Percentiles rank a stretch among this genome's conserved stretches.
Conservation (phyloP, 208 protist genomes). For the Leishmania gerbilli region DNA sequence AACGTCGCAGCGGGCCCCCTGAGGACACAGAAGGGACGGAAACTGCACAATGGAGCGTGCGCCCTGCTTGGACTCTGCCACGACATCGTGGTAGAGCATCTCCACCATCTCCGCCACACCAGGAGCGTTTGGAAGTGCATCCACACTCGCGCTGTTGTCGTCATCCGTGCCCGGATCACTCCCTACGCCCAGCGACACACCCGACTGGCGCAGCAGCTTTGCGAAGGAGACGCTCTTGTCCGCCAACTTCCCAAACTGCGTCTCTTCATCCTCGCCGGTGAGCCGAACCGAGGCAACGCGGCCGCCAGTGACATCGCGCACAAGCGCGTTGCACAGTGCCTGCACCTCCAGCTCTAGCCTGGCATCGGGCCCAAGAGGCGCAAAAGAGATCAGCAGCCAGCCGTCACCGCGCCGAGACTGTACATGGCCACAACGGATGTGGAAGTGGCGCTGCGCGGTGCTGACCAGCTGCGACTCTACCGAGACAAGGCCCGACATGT, state of each 20-base stretch:
- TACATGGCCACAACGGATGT: conserved; percentile 65
- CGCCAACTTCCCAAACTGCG: conserved; percentile 59
- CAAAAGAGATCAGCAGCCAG: conserved; percentile 75
- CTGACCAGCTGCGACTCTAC: conserved; percentile 82
- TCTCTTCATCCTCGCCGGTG: conserved; percentile 63
- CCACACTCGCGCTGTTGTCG: conserved; percentile 15
- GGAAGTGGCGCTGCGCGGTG: conserved; percentile 86
- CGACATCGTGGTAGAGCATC: conserved; percentile 85
- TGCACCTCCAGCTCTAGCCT: conserved; percentile 72
- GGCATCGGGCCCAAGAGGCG: conserved; percentile 38
- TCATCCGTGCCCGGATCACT: background rate
- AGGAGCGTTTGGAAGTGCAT: conserved; percentile 41
- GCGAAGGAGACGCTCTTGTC: conserved; percentile 51
- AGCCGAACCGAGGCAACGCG: conserved; percentile 53
- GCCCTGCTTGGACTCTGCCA: conserved; percentile 48
- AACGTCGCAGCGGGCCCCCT: conserved; percentile 74
- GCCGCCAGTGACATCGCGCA: conserved; percentile 76
- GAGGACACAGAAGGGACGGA: conserved; percentile 68
- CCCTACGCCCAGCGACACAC: conserved; percentile 20
- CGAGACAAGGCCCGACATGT: conserved; percentile 55
- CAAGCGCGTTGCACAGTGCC: conserved; percentile 70
- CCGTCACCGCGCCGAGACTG: conserved; percentile 76
- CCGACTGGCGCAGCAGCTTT: conserved; percentile 52
- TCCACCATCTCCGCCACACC: conserved; percentile 75
- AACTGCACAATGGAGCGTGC: conserved; percentile 67